Evolutionary conservation across 768 basidiomycete species (phyloP).

Genomic region (Suillus bovinus): DNA sequence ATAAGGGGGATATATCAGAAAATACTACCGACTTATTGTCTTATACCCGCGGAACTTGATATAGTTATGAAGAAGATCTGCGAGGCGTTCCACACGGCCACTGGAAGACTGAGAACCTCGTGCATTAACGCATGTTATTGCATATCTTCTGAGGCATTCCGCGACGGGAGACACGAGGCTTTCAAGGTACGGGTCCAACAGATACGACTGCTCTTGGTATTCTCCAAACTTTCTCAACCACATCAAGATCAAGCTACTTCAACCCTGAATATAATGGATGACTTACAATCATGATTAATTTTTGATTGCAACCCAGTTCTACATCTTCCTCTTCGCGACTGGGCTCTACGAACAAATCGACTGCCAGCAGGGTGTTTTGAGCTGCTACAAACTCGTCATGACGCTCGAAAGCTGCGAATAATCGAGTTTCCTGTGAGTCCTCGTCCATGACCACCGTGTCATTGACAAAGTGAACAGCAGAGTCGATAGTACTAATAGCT

Average conservation of each 20-base stretch:
- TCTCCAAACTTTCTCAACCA: conserved; percentile 61
- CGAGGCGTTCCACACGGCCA: conserved; percentile 50
- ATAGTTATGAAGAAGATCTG: conserved; percentile 72
- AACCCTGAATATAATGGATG: conserved; percentile 5
- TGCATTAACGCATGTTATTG: conserved; percentile 40
- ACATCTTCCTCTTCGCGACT: conserved; percentile 42
- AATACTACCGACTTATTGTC: conserved; percentile 70
- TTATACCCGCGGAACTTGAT: conserved; percentile 91
- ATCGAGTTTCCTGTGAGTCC: conserved; percentile 42
- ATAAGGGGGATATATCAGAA: conserved; percentile 10
- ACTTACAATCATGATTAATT: conserved; percentile 54
- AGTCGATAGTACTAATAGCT: conserved; percentile 11
- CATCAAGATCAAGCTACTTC: conserved; percentile 1
- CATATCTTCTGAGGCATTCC: conserved; percentile 56
- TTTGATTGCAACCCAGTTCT: conserved; percentile 44
- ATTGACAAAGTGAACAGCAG: conserved; percentile 1
- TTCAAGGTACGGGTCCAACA: conserved; percentile 89
- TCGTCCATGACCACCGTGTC: conserved; percentile 34
- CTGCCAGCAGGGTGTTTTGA: conserved; percentile 51
- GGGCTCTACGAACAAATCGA: conserved; percentile 46
- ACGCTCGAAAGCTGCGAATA: conserved; percentile 61
- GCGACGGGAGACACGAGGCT: conserved; percentile 75
- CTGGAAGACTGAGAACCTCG: conserved; percentile 28
- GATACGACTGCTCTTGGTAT: conserved; percentile 92
- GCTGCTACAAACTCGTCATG: conserved; percentile 56